Conservation (phyloP, 164 flowering plant genomes). For the Berberis thunbergii region DNA sequence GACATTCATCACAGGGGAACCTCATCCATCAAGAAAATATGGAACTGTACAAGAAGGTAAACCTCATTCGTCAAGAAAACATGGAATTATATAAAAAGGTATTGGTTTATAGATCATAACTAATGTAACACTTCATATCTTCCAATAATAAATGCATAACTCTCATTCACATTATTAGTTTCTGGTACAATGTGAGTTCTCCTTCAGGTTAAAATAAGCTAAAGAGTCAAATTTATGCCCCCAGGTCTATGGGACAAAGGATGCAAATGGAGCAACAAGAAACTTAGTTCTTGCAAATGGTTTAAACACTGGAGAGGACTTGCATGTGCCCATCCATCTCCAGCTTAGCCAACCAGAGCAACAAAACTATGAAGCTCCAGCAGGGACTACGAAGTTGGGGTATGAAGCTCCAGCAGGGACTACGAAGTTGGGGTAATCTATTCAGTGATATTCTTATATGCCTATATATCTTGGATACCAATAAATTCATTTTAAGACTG, state of each 20-base stretch:
- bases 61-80: constrained; percentile 48
- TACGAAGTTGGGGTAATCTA: constrained; percentile 41
- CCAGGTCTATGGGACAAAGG: constrained; percentile 57
- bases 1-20: constrained; percentile 44
- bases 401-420: constrained; percentile 29
- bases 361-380: constrained; percentile 33
- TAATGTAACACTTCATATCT: background rate
- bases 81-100: constrained; percentile 51
- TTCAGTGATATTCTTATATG: background rate
- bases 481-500: background rate
- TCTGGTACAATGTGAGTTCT: background rate
- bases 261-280: constrained; percentile 31
- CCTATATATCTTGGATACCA: background rate
- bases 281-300: constrained; percentile 23
- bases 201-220: background rate
- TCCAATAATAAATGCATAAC: constrained; percentile 3
- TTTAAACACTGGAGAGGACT: constrained; percentile 32
- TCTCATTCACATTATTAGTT: background rate
- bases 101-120: constrained; percentile 15
- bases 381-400: constrained; percentile 16
- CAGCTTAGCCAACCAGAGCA: constrained; percentile 74
- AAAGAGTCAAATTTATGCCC: constrained; percentile 8
- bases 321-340: constrained; percentile 42
- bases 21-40: constrained; percentile 70
- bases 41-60: constrained; percentile 72